phyloP scores from a whole-genome alignment of 345 rosid species.

The Murraya paniculata region DNA sequence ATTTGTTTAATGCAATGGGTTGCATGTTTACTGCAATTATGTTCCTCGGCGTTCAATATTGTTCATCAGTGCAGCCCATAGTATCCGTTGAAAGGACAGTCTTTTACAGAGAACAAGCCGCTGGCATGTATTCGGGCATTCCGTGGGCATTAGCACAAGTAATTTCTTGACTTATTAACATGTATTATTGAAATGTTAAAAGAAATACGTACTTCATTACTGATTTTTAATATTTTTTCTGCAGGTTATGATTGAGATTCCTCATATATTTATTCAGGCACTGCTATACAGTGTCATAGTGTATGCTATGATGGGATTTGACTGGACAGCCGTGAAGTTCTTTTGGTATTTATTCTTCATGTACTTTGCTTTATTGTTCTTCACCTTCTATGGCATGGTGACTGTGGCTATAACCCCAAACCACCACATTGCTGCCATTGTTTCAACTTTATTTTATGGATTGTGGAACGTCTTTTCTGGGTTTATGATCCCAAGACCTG shows the following conservation, averaged over 20 bases:
- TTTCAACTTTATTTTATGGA: neutral
- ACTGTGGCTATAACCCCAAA: neutral
- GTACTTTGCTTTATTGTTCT: no score
- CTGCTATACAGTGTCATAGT: no score
- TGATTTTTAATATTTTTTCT: neutral
- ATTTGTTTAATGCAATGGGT: slow-evolving; percentile 66
- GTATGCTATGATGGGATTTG: no score
- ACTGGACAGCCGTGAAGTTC: no score
- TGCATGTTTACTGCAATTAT: slow-evolving; percentile 74
- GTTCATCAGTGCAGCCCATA: slow-evolving; percentile 58
- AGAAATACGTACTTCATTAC: no score
- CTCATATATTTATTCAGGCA: slow-evolving; percentile 10
- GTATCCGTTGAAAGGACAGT: slow-evolving; percentile 55
- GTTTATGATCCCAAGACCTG: slow-evolving; percentile 33
- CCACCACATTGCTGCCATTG: neutral
- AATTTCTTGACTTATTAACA: neutral
- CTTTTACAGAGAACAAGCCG: slow-evolving; percentile 48
- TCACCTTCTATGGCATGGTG: no score
- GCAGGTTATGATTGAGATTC: slow-evolving; percentile 21
- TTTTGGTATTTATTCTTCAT: slow-evolving; percentile 3
- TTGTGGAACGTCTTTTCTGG: slow-evolving; percentile 7
- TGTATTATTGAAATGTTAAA: neutral
- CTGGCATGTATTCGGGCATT: slow-evolving; percentile 52
- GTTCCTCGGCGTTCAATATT: slow-evolving; percentile 71
- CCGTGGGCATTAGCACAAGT: slow-evolving; percentile 58